Percentiles rank a stretch among this genome's conserved stretches.
These are phyloP conservation scores for Rhizopogon salebrosus DNA, from an alignment of 768 basidiomycete species.

Conservation along the genomic window DNA sequence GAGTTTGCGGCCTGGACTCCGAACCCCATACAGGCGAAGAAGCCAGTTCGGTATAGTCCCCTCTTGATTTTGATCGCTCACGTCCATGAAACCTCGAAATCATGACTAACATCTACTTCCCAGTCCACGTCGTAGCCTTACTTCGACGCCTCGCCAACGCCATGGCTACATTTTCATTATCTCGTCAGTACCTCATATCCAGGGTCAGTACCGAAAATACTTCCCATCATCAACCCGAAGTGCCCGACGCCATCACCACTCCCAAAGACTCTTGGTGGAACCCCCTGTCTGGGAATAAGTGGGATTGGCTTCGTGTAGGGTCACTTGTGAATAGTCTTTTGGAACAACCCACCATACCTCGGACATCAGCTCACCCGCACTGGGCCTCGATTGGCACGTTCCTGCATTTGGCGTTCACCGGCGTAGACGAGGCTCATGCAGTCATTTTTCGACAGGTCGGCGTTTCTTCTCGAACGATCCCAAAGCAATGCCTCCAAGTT, in stretches of 20 bases:
- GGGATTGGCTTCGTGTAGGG: slow-evolving; percentile 2
- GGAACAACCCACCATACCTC: neutral
- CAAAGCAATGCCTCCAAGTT: neutral
- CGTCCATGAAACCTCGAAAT: neutral
- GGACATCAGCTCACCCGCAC: neutral
- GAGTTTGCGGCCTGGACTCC: too few relatives aligned
- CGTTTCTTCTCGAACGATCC: neutral
- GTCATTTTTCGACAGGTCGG: neutral
- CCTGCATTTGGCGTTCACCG: neutral
- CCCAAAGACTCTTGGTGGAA: neutral
- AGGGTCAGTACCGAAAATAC: slow-evolving; percentile 9
- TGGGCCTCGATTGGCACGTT: neutral
- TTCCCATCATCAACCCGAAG: neutral
- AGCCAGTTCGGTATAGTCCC: too few relatives aligned
- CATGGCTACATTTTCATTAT: slow-evolving; percentile 65
- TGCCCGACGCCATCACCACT: neutral
- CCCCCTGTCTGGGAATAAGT: neutral
- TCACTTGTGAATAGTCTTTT: neutral
- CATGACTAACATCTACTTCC: slow-evolving; percentile 46
- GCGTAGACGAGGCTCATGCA: neutral
- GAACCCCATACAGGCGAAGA: too few relatives aligned
- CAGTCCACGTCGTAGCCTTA: slow-evolving; percentile 54
- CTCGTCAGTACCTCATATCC: slow-evolving; percentile 52
- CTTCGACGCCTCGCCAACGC: slow-evolving; percentile 64
- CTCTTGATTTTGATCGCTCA: neutral